Evolutionary conservation across 2,329 filamentous ascomycete species (phyloP), one percentile per base, ranked within the genome.

Genomic region (Phyllosticta citriasiana): DNA sequence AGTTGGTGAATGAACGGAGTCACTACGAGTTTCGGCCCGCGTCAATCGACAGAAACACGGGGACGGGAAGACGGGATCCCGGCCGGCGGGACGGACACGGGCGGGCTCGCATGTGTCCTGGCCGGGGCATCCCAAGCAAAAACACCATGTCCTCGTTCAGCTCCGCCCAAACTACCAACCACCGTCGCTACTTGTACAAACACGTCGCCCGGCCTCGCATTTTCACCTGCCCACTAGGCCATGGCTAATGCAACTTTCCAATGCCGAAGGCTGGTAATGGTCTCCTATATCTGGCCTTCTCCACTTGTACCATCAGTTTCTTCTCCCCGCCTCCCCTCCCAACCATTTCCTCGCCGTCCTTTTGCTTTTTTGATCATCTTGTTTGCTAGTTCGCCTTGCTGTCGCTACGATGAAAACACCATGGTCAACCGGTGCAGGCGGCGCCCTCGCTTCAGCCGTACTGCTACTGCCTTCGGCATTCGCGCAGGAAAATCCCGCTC

Each of bases 401-500:
- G 25, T 53, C 64, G 57, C 58, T 67, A 68, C 61, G 53, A 74
- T 74, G 73, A 69, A 67, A 64, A 69, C 70, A 61, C 65, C 70
- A 47, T 47, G 14, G 40, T 54, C 59, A 40, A 4, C 30, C 33
- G 33, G 67, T 67, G 67, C 67, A 19, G 63, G 78, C 61, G 72
- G 71, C 56, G 71, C 73, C 27, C 66, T 78, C 40, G 73, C 74
- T 52, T 71, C 75, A 30, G 70, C 74, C 33, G 64, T 76, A 61
- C 72, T 78, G 64, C 67, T 73, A 57, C 66, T 68, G 47, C 74
- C 76, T 33, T 68, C 74, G 8, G 57, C 69, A 22, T 78, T 79
- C 68, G 80, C 76, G 57, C 76, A 73, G 64, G 84, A 82, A 74
- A 83, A 85, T 69, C 82, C 82, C 16, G 93, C 91, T 0, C 83